Conservation (phyloP, 2,329 filamentous ascomycete species). For the Epichloe sibirici region DNA sequence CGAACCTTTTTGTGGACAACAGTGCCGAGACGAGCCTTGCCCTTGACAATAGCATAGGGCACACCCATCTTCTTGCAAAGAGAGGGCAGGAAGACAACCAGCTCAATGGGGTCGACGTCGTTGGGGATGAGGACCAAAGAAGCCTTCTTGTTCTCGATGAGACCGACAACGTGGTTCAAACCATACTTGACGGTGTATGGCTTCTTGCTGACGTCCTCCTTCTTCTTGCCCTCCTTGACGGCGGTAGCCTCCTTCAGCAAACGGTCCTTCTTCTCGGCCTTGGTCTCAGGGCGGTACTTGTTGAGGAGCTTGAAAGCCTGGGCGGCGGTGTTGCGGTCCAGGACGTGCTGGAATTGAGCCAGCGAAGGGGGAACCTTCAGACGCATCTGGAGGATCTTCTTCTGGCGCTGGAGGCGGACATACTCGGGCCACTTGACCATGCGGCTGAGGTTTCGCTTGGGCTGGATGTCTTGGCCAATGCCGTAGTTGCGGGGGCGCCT, state of each 20-base stretch:
- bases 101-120: constrained; percentile 98
- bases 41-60: constrained; percentile 98
- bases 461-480: constrained; percentile 98
- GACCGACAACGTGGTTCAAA: constrained; percentile 96
- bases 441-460: constrained; percentile 84
- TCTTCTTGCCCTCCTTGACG: constrained; percentile 98
- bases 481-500: constrained; percentile 95
- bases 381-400: constrained; percentile 94
- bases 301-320: constrained; percentile 98
- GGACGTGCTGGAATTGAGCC: constrained; percentile 93
- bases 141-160: constrained; percentile 99
- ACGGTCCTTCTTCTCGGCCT: constrained; percentile 99
- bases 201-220: constrained; percentile 99
- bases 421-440: constrained; percentile 99
- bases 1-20: constrained; percentile 98
- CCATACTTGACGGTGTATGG: constrained; percentile 99
- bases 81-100: constrained; percentile 97
- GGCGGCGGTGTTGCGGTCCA: constrained; percentile 91
- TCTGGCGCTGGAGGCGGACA: constrained; percentile 89
- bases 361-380: constrained; percentile 97
- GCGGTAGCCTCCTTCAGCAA: constrained; percentile 96
- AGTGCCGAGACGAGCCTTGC: constrained; percentile 97
- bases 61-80: constrained; percentile 99
- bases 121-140: constrained; percentile 96
- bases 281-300: constrained; percentile 99